Conservation (phyloP, 768 basidiomycete genomes). For the Collybia mongolica region DNA sequence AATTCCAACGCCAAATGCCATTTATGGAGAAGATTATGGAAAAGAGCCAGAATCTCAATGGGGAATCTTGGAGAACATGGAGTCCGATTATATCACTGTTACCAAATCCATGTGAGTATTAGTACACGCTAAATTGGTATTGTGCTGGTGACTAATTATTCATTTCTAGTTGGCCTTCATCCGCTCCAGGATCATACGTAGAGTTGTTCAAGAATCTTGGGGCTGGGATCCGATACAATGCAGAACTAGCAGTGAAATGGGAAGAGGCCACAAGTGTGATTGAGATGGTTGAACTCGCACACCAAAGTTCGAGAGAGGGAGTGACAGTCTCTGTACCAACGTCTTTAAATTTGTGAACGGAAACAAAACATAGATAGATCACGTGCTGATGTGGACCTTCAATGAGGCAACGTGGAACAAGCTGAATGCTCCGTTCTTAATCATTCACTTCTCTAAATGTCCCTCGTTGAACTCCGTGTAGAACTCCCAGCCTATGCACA, state of each 20-base stretch:
- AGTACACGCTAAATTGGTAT: no score
- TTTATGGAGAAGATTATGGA: slow-evolving; percentile 50
- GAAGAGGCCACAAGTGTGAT: slow-evolving; percentile 70
- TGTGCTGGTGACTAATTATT: neutral
- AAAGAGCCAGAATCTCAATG: slow-evolving; percentile 61
- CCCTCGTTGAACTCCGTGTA: slow-evolving; percentile 53
- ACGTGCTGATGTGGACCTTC: slow-evolving; percentile 9
- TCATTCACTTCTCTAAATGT: slow-evolving; percentile 30
- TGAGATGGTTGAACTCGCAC: slow-evolving; percentile 75
- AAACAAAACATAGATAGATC: slow-evolving; percentile 2
- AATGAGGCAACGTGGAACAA: slow-evolving; percentile 20
- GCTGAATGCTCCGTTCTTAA: slow-evolving; percentile 3
- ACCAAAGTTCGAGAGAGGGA: slow-evolving; percentile 64
- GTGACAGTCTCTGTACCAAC: slow-evolving; percentile 31
- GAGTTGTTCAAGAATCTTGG: slow-evolving; percentile 68
- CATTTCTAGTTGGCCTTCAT: slow-evolving; percentile 59
- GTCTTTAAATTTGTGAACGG: neutral
- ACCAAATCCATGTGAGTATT: slow-evolving; percentile 33
- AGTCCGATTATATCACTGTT: slow-evolving; percentile 41
- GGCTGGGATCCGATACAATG: slow-evolving; percentile 53
- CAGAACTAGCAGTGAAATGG: slow-evolving; percentile 64
- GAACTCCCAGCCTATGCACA: slow-evolving; percentile 75
- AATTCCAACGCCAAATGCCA: slow-evolving; percentile 44
- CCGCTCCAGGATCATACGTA: slow-evolving; percentile 54
- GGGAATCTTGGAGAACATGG: slow-evolving; percentile 60